Evolutionary conservation across 1,139 yeast species (phyloP).

Genomic region (Blastobotrys malaysiensis): DNA sequence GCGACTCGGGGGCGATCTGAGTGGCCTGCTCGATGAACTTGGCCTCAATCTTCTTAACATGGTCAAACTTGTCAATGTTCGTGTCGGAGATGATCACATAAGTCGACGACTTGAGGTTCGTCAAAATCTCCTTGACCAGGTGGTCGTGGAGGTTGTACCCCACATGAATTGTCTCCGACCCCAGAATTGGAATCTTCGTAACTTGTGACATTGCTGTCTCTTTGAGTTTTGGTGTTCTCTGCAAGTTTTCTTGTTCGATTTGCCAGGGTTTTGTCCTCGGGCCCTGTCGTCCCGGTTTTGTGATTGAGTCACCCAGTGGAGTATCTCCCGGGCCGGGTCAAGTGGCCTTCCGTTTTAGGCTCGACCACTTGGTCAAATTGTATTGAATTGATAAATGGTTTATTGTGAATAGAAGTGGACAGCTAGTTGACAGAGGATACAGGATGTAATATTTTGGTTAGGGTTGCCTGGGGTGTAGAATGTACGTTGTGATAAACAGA

Average conservation of each 20-base stretch:
- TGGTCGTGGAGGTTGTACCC: constrained; percentile 80
- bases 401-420: no score
- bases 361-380: not conserved
- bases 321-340: not conserved
- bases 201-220: constrained; percentile 4
- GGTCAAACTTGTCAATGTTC: constrained; percentile 67
- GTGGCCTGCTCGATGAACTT: constrained; percentile 29
- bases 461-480: no score
- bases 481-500: no score
- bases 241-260: not conserved
- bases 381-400: no score
- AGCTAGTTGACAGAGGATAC: no score
- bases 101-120: constrained; percentile 71
- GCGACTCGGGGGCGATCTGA: constrained; percentile 26
- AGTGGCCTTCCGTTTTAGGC: not conserved
- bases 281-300: not conserved
- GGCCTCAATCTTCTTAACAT: constrained; percentile 40
- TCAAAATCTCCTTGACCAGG: constrained; percentile 63
- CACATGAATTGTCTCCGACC: constrained; percentile 79
- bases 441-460: no score
- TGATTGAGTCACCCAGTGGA: constrained; percentile 4
- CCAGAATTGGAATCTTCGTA: constrained; percentile 43
- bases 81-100: constrained; percentile 88
- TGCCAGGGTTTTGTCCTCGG: not conserved
- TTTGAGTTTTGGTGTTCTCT: not conserved